Evolutionary conservation across 768 basidiomycete species (phyloP).

Genomic region (Boletus vinaceobasis): DNA sequence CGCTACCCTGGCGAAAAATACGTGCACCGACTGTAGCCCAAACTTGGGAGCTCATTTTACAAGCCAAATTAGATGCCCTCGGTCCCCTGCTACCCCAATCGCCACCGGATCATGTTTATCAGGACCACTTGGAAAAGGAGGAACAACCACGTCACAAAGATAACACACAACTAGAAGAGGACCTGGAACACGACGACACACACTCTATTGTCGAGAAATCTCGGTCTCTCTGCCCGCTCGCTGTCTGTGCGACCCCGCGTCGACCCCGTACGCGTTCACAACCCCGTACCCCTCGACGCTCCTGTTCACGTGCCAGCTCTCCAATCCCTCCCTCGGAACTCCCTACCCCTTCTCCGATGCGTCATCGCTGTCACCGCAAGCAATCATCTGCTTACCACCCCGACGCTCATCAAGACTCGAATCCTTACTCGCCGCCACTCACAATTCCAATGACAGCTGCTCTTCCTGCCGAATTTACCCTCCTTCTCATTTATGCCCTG

Average conservation of each 20-base stretch:
- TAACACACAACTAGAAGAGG: slow-evolving; percentile 9
- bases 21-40: slow-evolving; percentile 61
- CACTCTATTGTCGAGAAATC: slow-evolving; percentile 18
- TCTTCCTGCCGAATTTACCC: slow-evolving; percentile 77
- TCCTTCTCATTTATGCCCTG: slow-evolving; percentile 74
- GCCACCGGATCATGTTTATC: slow-evolving; percentile 13
- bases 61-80: slow-evolving; percentile 64
- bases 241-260: slow-evolving; percentile 6
- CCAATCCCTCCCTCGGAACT: slow-evolving; percentile 2
- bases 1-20: slow-evolving; percentile 74
- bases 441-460: slow-evolving; percentile 63
- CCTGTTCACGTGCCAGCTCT: slow-evolving; percentile 7
- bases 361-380: slow-evolving; percentile 14
- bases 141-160: neutral
- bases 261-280: slow-evolving; percentile 16
- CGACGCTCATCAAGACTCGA: slow-evolving; percentile 11
- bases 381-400: slow-evolving; percentile 18
- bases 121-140: neutral
- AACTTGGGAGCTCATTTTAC: slow-evolving; percentile 77
- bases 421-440: slow-evolving; percentile 6
- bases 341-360: slow-evolving; percentile 20
- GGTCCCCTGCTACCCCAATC: slow-evolving; percentile 17
- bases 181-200: slow-evolving; percentile 6
- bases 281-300: slow-evolving; percentile 16
- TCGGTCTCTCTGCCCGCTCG: slow-evolving; percentile 5